Conservation (phyloP, 1,139 yeast species). For the Meyerozyma sp. region DNA sequence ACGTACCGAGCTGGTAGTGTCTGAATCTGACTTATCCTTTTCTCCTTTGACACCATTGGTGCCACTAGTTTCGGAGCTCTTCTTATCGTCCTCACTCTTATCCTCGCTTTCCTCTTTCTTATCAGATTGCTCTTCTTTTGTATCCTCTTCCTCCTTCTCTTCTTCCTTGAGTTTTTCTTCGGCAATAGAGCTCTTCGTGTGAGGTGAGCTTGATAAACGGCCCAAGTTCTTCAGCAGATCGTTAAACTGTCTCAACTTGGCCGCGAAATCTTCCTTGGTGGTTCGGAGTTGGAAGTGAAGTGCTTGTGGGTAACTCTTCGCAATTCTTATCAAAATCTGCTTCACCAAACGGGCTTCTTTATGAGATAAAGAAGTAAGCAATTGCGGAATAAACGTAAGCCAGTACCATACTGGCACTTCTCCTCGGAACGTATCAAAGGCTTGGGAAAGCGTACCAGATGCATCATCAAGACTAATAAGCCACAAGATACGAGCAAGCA, state of each 20-base stretch:
- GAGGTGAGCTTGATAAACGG: neutral
- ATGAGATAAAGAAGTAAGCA: constrained; percentile 83
- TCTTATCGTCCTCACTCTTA: constrained; percentile 3
- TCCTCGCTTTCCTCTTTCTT: constrained; percentile 2
- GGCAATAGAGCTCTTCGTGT: constrained; percentile 2
- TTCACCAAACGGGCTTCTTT: constrained; percentile 87
- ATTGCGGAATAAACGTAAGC: constrained; percentile 95
- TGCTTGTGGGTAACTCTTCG: constrained; percentile 96
- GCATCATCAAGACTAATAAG: constrained; percentile 86
- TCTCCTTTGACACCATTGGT: neutral
- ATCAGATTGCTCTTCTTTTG: constrained; percentile 3
- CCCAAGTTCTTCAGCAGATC: constrained; percentile 21
- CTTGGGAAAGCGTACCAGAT: constrained; percentile 74
- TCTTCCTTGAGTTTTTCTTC: constrained; percentile 7
- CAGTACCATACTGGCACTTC: constrained; percentile 99
- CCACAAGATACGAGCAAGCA: constrained; percentile 90
- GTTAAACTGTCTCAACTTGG: constrained; percentile 74
- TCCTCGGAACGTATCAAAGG: constrained; percentile 89
- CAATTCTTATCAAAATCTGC: constrained; percentile 83
- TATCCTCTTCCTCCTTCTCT: constrained; percentile 3
- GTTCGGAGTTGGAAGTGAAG: constrained; percentile 93
- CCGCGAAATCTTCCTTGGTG: constrained; percentile 88
- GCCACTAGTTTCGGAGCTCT: constrained; percentile 3
- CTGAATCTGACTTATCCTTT: neutral
- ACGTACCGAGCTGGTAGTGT: constrained; percentile 18